Evolutionary conservation across 495 filamentous ascomycete species (phyloP).

Genomic region (Xylaria grammica): DNA sequence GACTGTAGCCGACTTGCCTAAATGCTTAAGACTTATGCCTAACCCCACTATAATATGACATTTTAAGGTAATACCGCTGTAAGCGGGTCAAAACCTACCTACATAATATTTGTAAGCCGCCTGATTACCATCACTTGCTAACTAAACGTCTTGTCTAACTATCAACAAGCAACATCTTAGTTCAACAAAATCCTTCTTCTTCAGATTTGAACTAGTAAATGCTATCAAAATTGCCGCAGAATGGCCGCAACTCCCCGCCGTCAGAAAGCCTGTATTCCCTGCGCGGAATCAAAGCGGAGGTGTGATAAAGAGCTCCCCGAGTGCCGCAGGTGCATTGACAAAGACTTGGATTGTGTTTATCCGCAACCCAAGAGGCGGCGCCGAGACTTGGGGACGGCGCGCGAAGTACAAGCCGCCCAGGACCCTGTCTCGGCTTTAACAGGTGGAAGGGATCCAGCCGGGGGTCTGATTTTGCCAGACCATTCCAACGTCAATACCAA

Average conservation of each 20-base stretch:
- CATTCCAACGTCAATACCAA: not conserved
- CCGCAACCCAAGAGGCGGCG: constrained; percentile 29
- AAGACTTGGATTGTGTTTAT: constrained; percentile 45
- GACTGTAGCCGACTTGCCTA: too few relatives aligned
- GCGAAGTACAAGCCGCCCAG: not conserved
- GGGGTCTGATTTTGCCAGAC: not conserved
- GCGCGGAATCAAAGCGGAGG: constrained; percentile 49
- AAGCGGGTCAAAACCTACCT: not conserved
- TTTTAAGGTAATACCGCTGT: not conserved
- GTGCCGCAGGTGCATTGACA: constrained; percentile 46
- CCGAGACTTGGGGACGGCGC: not conserved
- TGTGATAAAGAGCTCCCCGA: constrained; percentile 49
- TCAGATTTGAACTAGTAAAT: not conserved
- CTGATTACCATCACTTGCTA: not conserved
- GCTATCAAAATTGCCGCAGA: not conserved
- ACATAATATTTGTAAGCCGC: not conserved
- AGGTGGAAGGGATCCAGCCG: not conserved
- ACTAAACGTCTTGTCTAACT: not conserved
- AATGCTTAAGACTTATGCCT: too few relatives aligned
- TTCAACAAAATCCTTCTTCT: not conserved
- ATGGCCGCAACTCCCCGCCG: constrained; percentile 33
- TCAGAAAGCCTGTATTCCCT: constrained; percentile 49
- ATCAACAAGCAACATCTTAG: too few relatives aligned
- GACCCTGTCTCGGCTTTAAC: not conserved
- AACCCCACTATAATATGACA: not conserved